Evolutionary conservation across 1,139 yeast species (phyloP).

Genomic region (Taphrina betulina): DNA sequence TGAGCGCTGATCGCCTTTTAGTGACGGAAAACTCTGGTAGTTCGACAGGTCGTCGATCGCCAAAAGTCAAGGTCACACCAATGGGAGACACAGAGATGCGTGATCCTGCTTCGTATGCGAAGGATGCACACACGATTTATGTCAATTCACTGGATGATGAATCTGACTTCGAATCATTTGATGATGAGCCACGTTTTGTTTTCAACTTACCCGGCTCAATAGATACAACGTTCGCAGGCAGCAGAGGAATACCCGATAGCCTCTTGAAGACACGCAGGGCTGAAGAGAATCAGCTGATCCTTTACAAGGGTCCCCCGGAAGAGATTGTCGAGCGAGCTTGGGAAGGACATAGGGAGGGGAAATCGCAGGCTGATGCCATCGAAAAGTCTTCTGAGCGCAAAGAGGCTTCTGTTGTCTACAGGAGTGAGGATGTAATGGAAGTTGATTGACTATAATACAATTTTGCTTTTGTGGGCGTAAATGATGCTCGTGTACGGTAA

Average conservation of each 20-base stretch:
- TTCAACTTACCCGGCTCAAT: constrained; percentile 19
- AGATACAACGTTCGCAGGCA: constrained; percentile 20
- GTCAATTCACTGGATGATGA: constrained; percentile 32
- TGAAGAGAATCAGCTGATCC: constrained; percentile 6
- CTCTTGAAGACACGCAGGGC: neutral
- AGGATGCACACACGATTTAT: constrained; percentile 33
- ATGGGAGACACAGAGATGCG: constrained; percentile 16
- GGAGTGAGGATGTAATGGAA: constrained; percentile 20
- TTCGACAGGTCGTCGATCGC: no score
- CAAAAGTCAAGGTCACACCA: no score
- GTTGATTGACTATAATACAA: neutral
- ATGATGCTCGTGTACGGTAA: no score
- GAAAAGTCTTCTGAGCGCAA: no score
- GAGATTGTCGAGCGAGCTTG: constrained; percentile 2
- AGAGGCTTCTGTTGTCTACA: no score
- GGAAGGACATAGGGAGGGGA: neutral
- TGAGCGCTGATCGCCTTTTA: no score
- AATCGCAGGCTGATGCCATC: no score
- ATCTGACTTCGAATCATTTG: constrained; percentile 7
- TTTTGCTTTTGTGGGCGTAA: no score
- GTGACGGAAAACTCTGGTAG: no score
- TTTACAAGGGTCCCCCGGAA: constrained; percentile 17
- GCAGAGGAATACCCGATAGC: neutral
- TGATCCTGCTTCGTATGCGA: constrained; percentile 17
- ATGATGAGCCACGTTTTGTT: constrained; percentile 13